phyloP scores from a whole-genome alignment of 2,329 filamentous ascomycete genomes.

The Fusarium coffeatum region DNA sequence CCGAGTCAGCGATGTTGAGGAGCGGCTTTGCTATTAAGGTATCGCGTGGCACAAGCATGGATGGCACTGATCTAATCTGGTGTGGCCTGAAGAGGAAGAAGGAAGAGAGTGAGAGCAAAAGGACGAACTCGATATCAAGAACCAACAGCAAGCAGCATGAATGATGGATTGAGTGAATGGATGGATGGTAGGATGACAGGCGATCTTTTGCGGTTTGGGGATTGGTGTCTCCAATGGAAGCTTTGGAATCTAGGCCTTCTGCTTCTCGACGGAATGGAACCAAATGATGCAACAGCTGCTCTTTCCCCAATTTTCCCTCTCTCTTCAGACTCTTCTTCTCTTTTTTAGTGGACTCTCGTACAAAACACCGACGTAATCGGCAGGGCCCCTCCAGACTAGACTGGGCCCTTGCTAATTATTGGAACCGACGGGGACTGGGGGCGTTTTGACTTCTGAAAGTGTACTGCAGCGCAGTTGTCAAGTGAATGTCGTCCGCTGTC shows the following conservation, averaged over 20 bases:
- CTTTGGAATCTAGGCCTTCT: conserved; percentile 37
- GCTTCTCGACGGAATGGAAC: conserved; percentile 31
- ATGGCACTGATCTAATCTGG: conserved; percentile 40
- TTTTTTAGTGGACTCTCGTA: conserved; percentile 30
- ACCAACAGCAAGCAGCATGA: neutral
- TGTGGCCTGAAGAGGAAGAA: neutral
- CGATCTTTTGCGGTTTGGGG: conserved; percentile 35
- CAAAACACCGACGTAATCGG: conserved; percentile 42
- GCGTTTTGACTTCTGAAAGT: neutral
- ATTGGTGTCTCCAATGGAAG: conserved; percentile 36
- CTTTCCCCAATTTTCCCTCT: conserved; percentile 27
- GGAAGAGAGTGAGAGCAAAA: neutral
- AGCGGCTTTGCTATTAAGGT: conserved; percentile 15
- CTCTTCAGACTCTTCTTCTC: conserved; percentile 9
- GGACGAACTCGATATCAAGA: neutral
- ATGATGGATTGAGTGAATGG: neutral
- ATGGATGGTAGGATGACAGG: neutral
- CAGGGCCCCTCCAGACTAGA: conserved; percentile 27
- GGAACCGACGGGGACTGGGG: conserved; percentile 3
- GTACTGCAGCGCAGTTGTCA: conserved; percentile 2
- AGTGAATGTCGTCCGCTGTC: neutral
- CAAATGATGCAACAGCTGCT: conserved; percentile 44
- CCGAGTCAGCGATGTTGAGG: conserved; percentile 6
- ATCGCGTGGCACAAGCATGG: conserved; percentile 41
- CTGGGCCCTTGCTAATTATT: conserved; percentile 6